These are phyloP conservation scores for Ustilago lituana DNA, from an alignment of 1,284 basidiomycete species.

Conservation along the genomic window DNA sequence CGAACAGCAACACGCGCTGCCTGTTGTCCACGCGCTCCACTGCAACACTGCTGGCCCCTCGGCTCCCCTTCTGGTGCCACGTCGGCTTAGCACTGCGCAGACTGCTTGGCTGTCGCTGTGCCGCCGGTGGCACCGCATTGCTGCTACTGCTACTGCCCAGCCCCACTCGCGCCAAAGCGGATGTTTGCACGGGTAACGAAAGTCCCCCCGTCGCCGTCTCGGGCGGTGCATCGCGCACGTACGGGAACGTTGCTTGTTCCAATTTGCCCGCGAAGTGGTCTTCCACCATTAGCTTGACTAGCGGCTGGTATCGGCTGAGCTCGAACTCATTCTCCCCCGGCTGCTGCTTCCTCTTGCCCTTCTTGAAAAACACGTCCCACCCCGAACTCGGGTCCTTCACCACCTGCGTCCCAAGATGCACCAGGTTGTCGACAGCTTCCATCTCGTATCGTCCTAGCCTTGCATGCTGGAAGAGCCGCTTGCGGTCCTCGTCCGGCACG, in stretches of 20 bases:
- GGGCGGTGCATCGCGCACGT: slow-evolving; percentile 84
- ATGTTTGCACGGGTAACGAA: slow-evolving; percentile 27
- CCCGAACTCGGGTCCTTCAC: slow-evolving; percentile 72
- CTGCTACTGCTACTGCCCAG: slow-evolving; percentile 9
- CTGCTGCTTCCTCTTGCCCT: slow-evolving; percentile 78
- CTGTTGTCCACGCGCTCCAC: slow-evolving; percentile 71
- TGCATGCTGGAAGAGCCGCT: slow-evolving; percentile 96
- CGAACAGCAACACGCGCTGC: slow-evolving; percentile 87
- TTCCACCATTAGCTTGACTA: slow-evolving; percentile 86
- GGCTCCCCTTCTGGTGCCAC: slow-evolving; percentile 56
- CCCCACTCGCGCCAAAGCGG: slow-evolving; percentile 43
- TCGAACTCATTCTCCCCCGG: slow-evolving; percentile 88
- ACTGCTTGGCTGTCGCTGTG: slow-evolving; percentile 36
- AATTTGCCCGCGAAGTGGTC: slow-evolving; percentile 83
- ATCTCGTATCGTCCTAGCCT: slow-evolving; percentile 86
- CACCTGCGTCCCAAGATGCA: slow-evolving; percentile 83
- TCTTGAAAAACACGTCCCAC: slow-evolving; percentile 68
- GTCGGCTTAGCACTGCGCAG: slow-evolving; percentile 58
- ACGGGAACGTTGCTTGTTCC: slow-evolving; percentile 84
- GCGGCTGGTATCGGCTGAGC: slow-evolving; percentile 90
- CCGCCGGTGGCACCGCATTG: not conserved
- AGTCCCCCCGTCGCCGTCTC: slow-evolving; percentile 54
- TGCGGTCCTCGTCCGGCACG: slow-evolving; percentile 94
- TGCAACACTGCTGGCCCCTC: slow-evolving; percentile 32
- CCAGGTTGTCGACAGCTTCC: slow-evolving; percentile 89